Conservation (phyloP, 2,329 filamentous ascomycete genomes). For the Arachnomyces sp. region DNA sequence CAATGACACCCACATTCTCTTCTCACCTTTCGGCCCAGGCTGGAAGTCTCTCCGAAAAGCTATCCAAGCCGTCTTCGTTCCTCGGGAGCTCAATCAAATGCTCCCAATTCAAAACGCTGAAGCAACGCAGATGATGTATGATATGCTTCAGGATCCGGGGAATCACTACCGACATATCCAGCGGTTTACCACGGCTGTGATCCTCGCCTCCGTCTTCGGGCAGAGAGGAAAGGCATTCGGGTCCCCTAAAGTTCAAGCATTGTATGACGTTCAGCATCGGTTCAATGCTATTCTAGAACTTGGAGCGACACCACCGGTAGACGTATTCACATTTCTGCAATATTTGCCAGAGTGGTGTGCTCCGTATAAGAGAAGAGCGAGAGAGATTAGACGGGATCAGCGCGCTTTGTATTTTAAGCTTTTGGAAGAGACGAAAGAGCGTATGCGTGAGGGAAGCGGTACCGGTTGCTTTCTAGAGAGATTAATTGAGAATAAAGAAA, state of each 20-base stretch:
- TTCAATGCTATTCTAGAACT: slow-evolving; percentile 12
- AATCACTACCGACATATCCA: slow-evolving; percentile 12
- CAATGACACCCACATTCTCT: slow-evolving; percentile 1
- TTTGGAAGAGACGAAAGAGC: neutral
- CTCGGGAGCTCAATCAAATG: slow-evolving; percentile 8
- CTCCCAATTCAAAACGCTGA: slow-evolving; percentile 14
- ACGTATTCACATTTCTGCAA: slow-evolving; percentile 12
- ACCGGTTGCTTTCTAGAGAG: slow-evolving; percentile 3
- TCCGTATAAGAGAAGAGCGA: slow-evolving; percentile 7
- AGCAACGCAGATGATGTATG: slow-evolving; percentile 12
- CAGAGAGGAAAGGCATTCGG: slow-evolving; percentile 9
- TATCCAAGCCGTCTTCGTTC: slow-evolving; percentile 4
- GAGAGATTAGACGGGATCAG: slow-evolving; percentile 8
- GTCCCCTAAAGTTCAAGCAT: slow-evolving; percentile 7
- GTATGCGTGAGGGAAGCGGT: slow-evolving; percentile 2
- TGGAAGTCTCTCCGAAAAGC: slow-evolving; percentile 6
- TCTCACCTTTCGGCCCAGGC: slow-evolving; percentile 7
- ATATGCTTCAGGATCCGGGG: slow-evolving; percentile 10
- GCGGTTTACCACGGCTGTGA: slow-evolving; percentile 13
- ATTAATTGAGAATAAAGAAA: slow-evolving; percentile 2
- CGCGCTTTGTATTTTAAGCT: neutral
- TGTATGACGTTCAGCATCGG: slow-evolving; percentile 10
- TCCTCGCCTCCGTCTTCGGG: slow-evolving; percentile 12
- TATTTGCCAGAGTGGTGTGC: slow-evolving; percentile 11
- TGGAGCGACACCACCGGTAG: slow-evolving; percentile 13